Conservation (phyloP, 2,329 filamentous ascomycete species). For the Alternaria ethzedia region DNA sequence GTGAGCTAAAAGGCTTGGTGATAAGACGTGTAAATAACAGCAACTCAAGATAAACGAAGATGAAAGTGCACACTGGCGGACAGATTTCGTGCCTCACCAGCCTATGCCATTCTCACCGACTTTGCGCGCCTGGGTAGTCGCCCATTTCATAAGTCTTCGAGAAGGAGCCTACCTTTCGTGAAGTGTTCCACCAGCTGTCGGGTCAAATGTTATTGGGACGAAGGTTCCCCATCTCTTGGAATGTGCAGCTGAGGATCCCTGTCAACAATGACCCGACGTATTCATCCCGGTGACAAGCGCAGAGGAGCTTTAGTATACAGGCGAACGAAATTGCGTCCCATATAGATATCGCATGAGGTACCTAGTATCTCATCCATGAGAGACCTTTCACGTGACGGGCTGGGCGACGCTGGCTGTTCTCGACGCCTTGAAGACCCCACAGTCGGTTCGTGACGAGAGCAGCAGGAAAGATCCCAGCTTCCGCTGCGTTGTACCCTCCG, state of each 20-base stretch:
- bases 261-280: not conserved
- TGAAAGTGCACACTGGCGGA: not conserved
- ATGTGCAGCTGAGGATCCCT: not conserved
- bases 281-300: not conserved
- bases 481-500: not conserved
- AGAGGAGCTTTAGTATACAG: not conserved
- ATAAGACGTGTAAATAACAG: too few species aligned
- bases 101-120: not conserved
- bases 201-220: not conserved
- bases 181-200: not conserved
- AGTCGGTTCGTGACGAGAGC: not conserved
- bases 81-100: not conserved
- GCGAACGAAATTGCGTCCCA: not conserved
- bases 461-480: conserved; percentile 3
- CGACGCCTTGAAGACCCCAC: not conserved
- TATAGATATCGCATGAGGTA: not conserved
- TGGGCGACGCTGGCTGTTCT: not conserved
- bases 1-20: too few species aligned
- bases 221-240: too few species aligned
- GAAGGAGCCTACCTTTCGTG: not conserved
- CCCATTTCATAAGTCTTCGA: not conserved
- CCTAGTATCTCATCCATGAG: not conserved
- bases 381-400: not conserved
- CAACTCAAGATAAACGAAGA: not conserved
- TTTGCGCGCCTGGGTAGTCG: not conserved